These are phyloP conservation scores for Dryadomyces sulphureus DNA, from an alignment of 2,329 filamentous ascomycete genomes.

Conservation along the genomic window DNA sequence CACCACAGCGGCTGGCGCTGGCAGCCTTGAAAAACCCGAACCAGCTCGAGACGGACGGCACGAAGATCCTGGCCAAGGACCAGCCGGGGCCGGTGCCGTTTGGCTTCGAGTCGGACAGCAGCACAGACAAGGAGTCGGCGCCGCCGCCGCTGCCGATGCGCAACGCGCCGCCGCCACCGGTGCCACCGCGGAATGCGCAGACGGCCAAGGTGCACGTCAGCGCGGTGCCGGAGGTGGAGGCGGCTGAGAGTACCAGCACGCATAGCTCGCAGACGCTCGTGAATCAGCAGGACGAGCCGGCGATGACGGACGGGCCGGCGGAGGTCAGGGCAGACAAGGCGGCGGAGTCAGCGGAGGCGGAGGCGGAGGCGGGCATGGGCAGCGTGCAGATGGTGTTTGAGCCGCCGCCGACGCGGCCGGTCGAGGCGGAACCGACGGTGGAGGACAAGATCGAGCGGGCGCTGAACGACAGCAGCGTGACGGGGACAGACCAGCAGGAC, in stretches of 20 bases:
- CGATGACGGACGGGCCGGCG: constrained; percentile 17
- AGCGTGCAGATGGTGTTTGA: constrained; percentile 7
- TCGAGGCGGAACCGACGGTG: constrained; percentile 17
- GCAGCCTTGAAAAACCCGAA: constrained; percentile 45
- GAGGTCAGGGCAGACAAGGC: not conserved
- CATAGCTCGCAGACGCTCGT: constrained; percentile 39
- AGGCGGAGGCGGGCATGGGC: not conserved
- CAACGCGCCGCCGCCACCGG: constrained; percentile 25
- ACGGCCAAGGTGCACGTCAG: constrained; percentile 12
- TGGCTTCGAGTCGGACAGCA: not conserved
- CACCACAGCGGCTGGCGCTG: constrained; percentile 64
- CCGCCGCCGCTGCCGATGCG: constrained; percentile 34
- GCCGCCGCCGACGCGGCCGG: constrained; percentile 6
- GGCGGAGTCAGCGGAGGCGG: not conserved
- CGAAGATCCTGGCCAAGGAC: constrained; percentile 5
- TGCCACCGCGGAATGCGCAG: constrained; percentile 11
- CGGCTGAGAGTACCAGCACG: constrained; percentile 27
- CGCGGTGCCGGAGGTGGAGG: constrained; percentile 14
- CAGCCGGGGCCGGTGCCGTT: constrained; percentile 3
- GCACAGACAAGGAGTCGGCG: constrained; percentile 4
- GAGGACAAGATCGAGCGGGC: constrained; percentile 31
- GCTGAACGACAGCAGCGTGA: constrained; percentile 29
- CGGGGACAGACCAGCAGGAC: constrained; percentile 67
- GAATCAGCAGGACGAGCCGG: constrained; percentile 23
- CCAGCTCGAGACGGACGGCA: constrained; percentile 12